Conservation (phyloP, 352 stramenopile genomes). For the Globisporangium nagaii region DNA sequence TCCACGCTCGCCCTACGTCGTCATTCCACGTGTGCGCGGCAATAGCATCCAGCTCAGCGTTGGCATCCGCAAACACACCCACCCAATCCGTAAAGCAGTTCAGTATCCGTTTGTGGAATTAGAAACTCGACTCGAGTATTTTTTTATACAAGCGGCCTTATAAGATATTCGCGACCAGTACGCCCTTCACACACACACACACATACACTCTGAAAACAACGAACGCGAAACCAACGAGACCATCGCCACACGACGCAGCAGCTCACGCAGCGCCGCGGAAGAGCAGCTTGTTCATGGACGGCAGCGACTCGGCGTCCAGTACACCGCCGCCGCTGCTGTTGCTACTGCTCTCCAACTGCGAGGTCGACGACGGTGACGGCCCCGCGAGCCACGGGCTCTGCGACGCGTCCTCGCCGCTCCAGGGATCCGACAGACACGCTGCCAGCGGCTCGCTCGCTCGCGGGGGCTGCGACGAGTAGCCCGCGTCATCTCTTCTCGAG, state of each 20-base stretch:
- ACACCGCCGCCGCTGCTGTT: not conserved
- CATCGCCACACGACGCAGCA: not conserved
- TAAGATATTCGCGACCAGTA: slow-evolving; percentile 4
- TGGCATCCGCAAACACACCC: too few relatives aligned
- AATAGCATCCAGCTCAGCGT: too few relatives aligned
- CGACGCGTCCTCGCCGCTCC: not conserved
- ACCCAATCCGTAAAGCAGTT: too few relatives aligned
- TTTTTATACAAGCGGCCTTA: not conserved
- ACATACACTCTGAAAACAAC: not conserved
- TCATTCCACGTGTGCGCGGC: too few relatives aligned
- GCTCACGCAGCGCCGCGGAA: slow-evolving; percentile 18
- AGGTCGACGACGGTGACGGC: not conserved
- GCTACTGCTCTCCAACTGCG: not conserved
- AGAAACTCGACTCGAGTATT: too few relatives aligned
- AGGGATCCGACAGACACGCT: not conserved
- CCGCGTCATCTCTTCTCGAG: not conserved
- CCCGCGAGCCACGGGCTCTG: slow-evolving; percentile 5
- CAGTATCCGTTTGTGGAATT: too few relatives aligned
- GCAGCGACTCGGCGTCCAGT: slow-evolving; percentile 37
- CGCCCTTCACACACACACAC: not conserved
- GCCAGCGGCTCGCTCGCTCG: not conserved
- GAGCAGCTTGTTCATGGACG: slow-evolving; percentile 59
- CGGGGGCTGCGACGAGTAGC: too few relatives aligned
- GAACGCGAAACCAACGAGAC: not conserved
- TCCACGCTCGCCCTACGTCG: too few relatives aligned